Base-by-base conservation (phyloP, 2,329 filamentous ascomycete genomes). In the Paracoccidioides lutzii region DNA sequence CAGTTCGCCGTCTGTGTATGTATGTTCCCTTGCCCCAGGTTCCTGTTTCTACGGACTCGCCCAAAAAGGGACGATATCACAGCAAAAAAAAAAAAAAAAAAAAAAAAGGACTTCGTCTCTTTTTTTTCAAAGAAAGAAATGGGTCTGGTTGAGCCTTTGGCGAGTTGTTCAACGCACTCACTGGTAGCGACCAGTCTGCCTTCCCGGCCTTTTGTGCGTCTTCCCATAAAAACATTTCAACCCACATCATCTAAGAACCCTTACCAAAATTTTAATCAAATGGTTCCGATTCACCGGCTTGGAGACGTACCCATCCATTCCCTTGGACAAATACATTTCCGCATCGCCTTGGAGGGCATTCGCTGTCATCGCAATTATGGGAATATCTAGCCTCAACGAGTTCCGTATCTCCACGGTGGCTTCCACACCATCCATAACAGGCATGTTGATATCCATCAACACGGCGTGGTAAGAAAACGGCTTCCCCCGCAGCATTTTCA, bases 271-370 rank as follows among this genome's bases (percentile, higher is more conserved):
- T 30, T 70, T 69, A 32, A 77, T 67, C 45, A 80, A 60, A 6
- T 73, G 67, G 52, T 73, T 73, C n/a, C 74, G 72, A 60, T 78
- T 74, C 9, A 81, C 73, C 0, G 78, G 79, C 60, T 81, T 81
- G 1, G 78, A 68, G 10, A 81, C 69, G 58, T 80, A 81, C 44
- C 76, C 78, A 44, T 77, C 75, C 78, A 81, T 79, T 0, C 79
- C 79, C 52, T 74, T 75, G 4, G 74, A 73, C 33, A 79, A 67
- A 58, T 79, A 81, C 8, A 68, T 70, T 48, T 81, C 79, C 3
- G 71, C 73, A 57, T 82, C 78, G 0, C 76, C 79, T 52, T 78
- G 77, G 15, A 81, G 67, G 0, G 79, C 79, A 58, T 80, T 78
- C 0, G 78, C 78, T 0, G 78, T 80, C 69, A 81, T 75, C 12